phyloP scores from a whole-genome alignment of 306 rosid genomes.

The Rosa lucieae region DNA sequence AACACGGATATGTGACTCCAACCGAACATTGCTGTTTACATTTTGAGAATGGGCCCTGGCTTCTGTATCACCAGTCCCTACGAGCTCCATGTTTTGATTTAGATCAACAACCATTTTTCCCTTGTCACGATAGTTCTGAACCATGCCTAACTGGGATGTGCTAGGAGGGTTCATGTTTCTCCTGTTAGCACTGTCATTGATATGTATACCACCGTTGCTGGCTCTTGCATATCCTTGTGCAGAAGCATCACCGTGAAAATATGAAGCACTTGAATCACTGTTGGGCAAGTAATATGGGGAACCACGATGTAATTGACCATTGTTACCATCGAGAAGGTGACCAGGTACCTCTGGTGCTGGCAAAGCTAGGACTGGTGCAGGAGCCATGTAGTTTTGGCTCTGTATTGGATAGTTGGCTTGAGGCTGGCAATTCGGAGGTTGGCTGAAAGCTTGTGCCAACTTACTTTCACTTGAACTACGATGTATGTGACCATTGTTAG shows the following conservation, averaged over 20 bases:
- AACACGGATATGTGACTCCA: slow-evolving; percentile 24
- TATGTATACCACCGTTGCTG: neutral
- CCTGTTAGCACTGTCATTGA: slow-evolving; percentile 5
- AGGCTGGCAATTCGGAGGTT: slow-evolving; percentile 10
- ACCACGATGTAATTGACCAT: neutral
- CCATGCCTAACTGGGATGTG: neutral
- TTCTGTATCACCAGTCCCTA: neutral
- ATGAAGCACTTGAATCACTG: neutral
- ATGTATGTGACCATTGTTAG: neutral
- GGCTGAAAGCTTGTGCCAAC: slow-evolving; percentile 1
- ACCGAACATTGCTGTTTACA: slow-evolving; percentile 2
- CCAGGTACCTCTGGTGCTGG: neutral
- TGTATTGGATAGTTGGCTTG: neutral
- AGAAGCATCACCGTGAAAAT: slow-evolving; percentile 9
- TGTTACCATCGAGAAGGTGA: neutral
- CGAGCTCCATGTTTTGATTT: neutral
- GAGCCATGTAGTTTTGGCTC: slow-evolving; percentile 4
- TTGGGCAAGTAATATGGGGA: neutral
- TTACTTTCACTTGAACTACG: slow-evolving; percentile 1
- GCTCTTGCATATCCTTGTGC: neutral
- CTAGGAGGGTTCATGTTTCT: slow-evolving; percentile 8
- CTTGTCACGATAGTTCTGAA: neutral
- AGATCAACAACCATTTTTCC: slow-evolving; percentile 19
- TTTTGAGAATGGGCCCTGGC: neutral
- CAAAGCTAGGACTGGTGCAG: slow-evolving; percentile 12